A percentile compares a stretch with the other conserved stretches of the same genome.
These are phyloP conservation scores for Pneumocystis oryctolagi DNA, from an alignment of 1,139 yeast genomes.

Conservation along the genomic window DNA sequence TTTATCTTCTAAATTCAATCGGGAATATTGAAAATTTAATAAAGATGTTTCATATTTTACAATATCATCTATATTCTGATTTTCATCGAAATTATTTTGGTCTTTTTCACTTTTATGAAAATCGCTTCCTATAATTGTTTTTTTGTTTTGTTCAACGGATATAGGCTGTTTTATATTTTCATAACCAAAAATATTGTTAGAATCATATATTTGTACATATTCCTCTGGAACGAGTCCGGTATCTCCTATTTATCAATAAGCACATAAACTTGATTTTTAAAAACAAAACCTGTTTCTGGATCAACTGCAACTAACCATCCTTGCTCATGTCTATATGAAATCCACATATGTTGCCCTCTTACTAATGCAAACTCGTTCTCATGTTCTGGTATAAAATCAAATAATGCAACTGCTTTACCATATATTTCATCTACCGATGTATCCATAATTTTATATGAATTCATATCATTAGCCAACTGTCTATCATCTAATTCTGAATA, in stretches of 20 bases:
- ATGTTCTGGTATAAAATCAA: conserved; percentile 83
- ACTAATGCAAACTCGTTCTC: conserved; percentile 70
- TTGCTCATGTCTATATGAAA: conserved; percentile 85
- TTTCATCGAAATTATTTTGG: background rate
- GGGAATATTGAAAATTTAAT: background rate
- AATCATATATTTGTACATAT: conserved; percentile 46
- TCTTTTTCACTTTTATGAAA: background rate
- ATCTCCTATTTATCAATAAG: conserved; percentile 33
- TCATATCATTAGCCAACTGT: background rate
- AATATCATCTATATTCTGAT: background rate
- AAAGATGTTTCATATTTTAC: background rate
- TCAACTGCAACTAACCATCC: conserved; percentile 97
- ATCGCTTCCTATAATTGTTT: background rate
- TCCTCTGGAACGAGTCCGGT: conserved; percentile 95
- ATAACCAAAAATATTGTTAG: background rate
- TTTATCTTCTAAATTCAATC: background rate
- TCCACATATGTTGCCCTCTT: conserved; percentile 77
- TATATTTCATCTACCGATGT: conserved; percentile 29
- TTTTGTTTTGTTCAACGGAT: background rate
- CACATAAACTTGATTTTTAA: background rate
- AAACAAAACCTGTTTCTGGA: conserved; percentile 32
- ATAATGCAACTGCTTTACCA: conserved; percentile 66
- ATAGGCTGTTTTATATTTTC: background rate
- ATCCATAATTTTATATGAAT: background rate
- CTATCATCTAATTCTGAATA: background rate